Conservation (phyloP, 306 rosid genomes). For the Leucaena leucocephala region DNA sequence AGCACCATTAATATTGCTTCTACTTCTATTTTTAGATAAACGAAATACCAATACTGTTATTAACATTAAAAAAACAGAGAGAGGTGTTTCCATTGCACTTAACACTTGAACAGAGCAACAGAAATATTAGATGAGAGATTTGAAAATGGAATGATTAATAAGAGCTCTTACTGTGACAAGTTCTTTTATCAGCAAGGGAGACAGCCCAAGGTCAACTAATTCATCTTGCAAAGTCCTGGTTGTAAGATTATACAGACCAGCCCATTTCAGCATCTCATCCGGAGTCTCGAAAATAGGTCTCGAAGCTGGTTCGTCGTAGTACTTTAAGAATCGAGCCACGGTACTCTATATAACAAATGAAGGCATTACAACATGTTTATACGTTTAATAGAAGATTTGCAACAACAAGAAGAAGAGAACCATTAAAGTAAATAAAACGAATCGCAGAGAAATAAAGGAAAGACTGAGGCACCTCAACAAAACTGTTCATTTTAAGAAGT, state of each 20-base stretch:
- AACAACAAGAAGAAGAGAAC: not conserved
- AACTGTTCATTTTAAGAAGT: constrained; percentile 69
- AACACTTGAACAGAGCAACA: not conserved
- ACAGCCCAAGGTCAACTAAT: constrained; percentile 62
- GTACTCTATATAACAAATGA: constrained; percentile 49
- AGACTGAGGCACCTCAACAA: constrained; percentile 57
- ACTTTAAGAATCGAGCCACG: constrained; percentile 62
- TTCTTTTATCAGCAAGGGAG: constrained; percentile 72
- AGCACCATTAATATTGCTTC: not conserved
- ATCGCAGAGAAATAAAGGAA: not conserved
- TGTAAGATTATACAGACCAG: constrained; percentile 80
- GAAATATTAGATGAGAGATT: constrained; percentile 25
- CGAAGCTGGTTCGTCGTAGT: constrained; percentile 58
- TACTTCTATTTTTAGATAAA: not conserved
- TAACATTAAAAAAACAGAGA: no score
- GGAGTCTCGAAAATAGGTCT: constrained; percentile 84
- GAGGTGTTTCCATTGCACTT: not conserved
- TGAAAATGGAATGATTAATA: not conserved
- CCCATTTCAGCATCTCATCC: constrained; percentile 89
- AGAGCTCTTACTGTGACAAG: constrained; percentile 79
- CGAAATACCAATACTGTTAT: not conserved
- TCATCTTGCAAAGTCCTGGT: constrained; percentile 65
- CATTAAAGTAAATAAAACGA: not conserved
- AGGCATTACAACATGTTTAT: not conserved
- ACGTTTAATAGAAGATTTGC: not conserved